Conservation (phyloP, 2,329 filamentous ascomycete genomes). For the Trichophyton simii region DNA sequence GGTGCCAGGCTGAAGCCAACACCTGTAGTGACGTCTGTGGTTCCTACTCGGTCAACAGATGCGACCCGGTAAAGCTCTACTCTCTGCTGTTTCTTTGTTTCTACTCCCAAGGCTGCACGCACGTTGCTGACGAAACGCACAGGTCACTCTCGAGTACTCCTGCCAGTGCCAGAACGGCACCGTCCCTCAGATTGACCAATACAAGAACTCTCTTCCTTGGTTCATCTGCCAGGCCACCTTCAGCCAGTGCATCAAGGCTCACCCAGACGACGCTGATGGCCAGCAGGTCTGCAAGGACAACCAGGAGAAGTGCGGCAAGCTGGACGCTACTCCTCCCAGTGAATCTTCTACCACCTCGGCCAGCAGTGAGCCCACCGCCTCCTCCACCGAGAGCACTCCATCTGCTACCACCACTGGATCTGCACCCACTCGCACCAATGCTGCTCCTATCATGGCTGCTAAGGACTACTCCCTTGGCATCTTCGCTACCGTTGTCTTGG, state of each 20-base stretch:
- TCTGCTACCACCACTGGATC: conserved; percentile 18
- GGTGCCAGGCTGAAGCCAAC: conserved; percentile 49
- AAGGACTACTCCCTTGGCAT: conserved; percentile 41
- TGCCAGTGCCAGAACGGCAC: conserved; percentile 48
- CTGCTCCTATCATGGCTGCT: conserved; percentile 35
- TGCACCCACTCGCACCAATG: conserved; percentile 24
- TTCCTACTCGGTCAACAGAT: conserved; percentile 39
- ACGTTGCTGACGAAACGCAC: conserved; percentile 10
- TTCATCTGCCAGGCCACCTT: conserved; percentile 47
- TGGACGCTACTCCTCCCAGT: conserved; percentile 28
- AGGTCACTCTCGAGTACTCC: conserved; percentile 41
- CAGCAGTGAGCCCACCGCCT: conserved; percentile 20
- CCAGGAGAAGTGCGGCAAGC: conserved; percentile 39
- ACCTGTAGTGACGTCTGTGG: conserved; percentile 50
- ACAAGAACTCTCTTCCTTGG: conserved; percentile 47
- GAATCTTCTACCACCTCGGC: conserved; percentile 18
- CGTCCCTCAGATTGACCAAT: conserved; percentile 43
- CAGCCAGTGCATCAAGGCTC: conserved; percentile 34
- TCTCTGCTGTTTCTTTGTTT: neutral
- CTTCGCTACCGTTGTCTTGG: conserved; percentile 42
- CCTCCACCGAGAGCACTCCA: conserved; percentile 18
- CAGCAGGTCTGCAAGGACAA: conserved; percentile 38
- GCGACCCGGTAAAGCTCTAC: conserved; percentile 41
- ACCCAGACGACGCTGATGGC: conserved; percentile 35
- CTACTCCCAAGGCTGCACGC: conserved; percentile 7